Conservation (phyloP, 2,329 filamentous ascomycete species). For the Blumeria graminis region DNA sequence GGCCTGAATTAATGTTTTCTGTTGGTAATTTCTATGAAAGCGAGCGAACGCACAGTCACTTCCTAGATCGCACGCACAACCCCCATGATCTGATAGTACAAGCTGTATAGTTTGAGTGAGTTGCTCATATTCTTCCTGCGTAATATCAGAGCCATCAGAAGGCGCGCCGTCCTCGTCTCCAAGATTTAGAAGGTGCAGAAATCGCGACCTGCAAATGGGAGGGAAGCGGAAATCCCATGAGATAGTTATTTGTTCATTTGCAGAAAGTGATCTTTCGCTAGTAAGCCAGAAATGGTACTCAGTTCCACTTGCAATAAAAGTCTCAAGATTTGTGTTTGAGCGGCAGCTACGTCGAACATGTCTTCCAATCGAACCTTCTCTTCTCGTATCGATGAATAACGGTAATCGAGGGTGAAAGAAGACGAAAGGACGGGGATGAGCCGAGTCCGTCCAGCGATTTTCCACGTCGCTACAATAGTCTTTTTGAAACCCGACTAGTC, state of each 20-base stretch:
- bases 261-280: conserved; percentile 49
- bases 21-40: conserved; percentile 33
- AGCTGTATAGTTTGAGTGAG: conserved; percentile 41
- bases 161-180: conserved; percentile 28
- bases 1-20: conserved; percentile 23
- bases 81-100: conserved; percentile 54
- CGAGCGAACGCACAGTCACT: conserved; percentile 37
- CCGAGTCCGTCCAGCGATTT: conserved; percentile 44
- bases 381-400: conserved; percentile 76
- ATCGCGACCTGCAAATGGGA: conserved; percentile 27
- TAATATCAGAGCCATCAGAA: conserved; percentile 14
- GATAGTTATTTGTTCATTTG: conserved; percentile 37
- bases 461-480: conserved; percentile 42
- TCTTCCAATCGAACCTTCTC: conserved; percentile 63
- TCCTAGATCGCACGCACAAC: conserved; percentile 48
- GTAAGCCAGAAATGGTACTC: conserved; percentile 89
- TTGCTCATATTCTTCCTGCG: conserved; percentile 32
- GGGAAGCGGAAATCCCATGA: conserved; percentile 43
- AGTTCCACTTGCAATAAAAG: conserved; percentile 47
- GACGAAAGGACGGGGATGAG: conserved; percentile 45
- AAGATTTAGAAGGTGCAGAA: conserved; percentile 34
- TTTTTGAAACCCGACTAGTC: conserved; percentile 48
- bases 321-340: conserved; percentile 73
- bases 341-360: conserved; percentile 83
- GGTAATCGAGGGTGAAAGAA: conserved; percentile 76